These are phyloP conservation scores for Globisporangium barbulae DNA, from an alignment of 352 stramenopile genomes.

Conservation along the genomic window DNA sequence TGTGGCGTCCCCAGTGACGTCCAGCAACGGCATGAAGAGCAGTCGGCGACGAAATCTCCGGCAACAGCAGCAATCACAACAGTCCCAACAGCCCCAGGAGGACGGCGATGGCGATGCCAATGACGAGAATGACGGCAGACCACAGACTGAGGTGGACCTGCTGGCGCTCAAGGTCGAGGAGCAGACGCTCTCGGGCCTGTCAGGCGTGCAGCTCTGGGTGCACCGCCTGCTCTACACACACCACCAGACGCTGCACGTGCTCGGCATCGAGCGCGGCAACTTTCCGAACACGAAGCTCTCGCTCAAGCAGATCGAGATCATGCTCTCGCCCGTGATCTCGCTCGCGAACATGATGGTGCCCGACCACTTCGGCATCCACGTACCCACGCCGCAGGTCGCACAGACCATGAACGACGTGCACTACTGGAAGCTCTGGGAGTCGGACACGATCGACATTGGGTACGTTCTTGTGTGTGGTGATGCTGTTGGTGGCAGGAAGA, in stretches of 20 bases:
- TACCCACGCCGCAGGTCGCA: slow-evolving; percentile 61
- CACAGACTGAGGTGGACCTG: slow-evolving; percentile 20
- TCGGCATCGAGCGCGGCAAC: slow-evolving; percentile 41
- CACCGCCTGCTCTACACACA: slow-evolving; percentile 65
- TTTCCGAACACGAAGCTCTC: slow-evolving; percentile 75
- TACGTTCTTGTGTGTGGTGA: slow-evolving; percentile 13
- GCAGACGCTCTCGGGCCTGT: slow-evolving; percentile 51
- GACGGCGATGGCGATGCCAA: slow-evolving; percentile 25
- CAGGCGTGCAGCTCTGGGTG: slow-evolving; percentile 66
- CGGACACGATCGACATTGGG: slow-evolving; percentile 80
- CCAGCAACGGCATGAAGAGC: neutral
- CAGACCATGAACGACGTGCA: slow-evolving; percentile 74
- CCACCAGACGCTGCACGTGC: slow-evolving; percentile 47
- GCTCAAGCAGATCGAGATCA: slow-evolving; percentile 65
- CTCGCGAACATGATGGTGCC: slow-evolving; percentile 53
- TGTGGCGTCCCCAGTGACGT: slow-evolving; percentile 5
- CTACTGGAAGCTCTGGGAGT: slow-evolving; percentile 87
- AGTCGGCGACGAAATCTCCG: slow-evolving; percentile 9
- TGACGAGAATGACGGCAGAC: slow-evolving; percentile 1
- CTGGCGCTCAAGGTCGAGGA: slow-evolving; percentile 33
- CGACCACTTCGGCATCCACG: slow-evolving; percentile 70
- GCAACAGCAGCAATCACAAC: slow-evolving; percentile 3
- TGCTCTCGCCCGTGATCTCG: slow-evolving; percentile 58
- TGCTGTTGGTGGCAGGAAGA: neutral
- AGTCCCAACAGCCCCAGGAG: slow-evolving; percentile 4